Evolutionary conservation across 371 early-diverging fungal genomes (phyloP), one percentile per base, ranked within the genome.

Genomic region (Lichtheimia ornata): DNA sequence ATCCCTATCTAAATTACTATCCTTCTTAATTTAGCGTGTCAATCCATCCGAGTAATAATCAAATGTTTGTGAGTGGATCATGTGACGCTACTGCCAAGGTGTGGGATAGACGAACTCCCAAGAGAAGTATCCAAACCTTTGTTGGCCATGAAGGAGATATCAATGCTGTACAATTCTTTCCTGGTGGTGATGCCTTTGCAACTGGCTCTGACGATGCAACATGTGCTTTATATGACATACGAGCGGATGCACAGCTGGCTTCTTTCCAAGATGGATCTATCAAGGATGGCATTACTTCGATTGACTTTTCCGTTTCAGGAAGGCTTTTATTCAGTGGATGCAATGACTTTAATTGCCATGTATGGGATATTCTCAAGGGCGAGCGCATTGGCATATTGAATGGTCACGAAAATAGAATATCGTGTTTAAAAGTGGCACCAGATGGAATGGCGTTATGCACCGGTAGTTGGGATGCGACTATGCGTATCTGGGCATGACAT

Each of bases 151-250:
- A 97, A 79, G 91, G 92, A 25, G 99, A 98, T 74, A 97, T 98
- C 73, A 98, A 98, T 74, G 93, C 98, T 17, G 98, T 98, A 22
- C 93, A 96, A 67, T 98, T 97, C 81, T 98, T 98, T 88, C 98
- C 99, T 27, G 94, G 91, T 69, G 98, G 98, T 20, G 91, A 97
- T 68, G 96, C 98, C 3, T 91, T 98, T 68, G 97, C 91, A 5
- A 94, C 96, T 25, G 99, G 97, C 1, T 97, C 97, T 12, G 99
- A 98, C 72, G 99, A 98, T 79, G 93, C 96, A 12, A 93, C 93
- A 18, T 97, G 98, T 79, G 85, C 97, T 40, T 80, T 98, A 41
- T 98, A 96, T 67, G 99, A 98, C 67, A 75, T 98, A 58, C 89
- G 99, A 40, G 98, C 98, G 22, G 99, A 98, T 73, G 84, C 98